Base-by-base conservation (phyloP, 2,329 filamentous ascomycete genomes). In the Sarocladium strictum region DNA sequence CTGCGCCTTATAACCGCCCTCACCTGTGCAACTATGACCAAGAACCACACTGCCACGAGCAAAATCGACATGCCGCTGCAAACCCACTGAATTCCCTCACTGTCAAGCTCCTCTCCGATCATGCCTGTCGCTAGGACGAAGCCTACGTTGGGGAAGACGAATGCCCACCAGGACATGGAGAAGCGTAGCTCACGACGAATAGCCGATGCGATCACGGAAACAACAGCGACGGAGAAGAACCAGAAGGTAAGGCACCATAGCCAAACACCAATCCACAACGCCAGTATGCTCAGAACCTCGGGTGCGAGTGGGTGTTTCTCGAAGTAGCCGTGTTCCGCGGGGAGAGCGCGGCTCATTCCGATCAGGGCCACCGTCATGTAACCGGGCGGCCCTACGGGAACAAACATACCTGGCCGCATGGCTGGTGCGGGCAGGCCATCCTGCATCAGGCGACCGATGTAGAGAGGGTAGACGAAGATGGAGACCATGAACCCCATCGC, bases 341-440 rank as follows among this genome's bases (percentile, higher is more conserved):
- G 9, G 76, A 76, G 45, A 78, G 74, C 37, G 17, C 27, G 29
- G 0, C 85, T 77, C 78, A 89, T 85, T 49, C 85, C 85, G 35
- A 90, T 80, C 38, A 89, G 74, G 0, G 86, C 86, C 14, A 89
- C 72, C 1, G 81, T 83, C 0, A 86, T 90, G 71, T 89, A 90
- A 1, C 84, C 79, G 0, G 86, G 85, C 1, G 87, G 85, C 0
- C 87, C 87, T n/a, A 89, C 86, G 57, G 84, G 85, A 72, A 90
- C 89, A 72, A 88, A 90, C 65, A 90, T 79, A 1, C 81, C 86
- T 0, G 86, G 83, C 52, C 86, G 74, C 50, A 57, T 86, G 83
- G 62, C 87, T 83, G 7, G 67, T 55, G 49, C 67, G 59, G 0
- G 86, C 15, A 89, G 76, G 1, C 86, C 77, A 1, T 76, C 75